Conservation (phyloP, 768 basidiomycete genomes). For the Boletus rex-veris region DNA sequence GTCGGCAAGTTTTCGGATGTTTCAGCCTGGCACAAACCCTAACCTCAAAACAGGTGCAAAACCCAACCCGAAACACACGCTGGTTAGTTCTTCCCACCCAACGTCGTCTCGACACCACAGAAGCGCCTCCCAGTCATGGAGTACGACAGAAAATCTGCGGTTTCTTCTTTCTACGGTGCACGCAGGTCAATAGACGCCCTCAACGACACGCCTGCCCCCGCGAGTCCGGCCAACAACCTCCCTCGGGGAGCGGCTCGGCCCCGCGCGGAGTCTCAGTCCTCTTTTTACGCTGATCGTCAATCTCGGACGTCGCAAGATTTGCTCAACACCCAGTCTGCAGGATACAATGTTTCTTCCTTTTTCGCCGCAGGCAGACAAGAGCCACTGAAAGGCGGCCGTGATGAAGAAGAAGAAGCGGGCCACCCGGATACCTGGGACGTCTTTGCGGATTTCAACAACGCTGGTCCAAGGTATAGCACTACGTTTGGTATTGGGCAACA, state of each 20-base stretch:
- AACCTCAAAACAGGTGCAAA: slow-evolving; percentile 16
- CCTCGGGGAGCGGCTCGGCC: slow-evolving; percentile 37
- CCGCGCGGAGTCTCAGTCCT: slow-evolving; percentile 69
- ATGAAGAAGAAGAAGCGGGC: slow-evolving; percentile 57
- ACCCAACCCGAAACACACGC: neutral
- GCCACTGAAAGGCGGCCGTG: slow-evolving; percentile 73
- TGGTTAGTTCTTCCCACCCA: slow-evolving; percentile 11
- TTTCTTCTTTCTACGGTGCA: slow-evolving; percentile 73
- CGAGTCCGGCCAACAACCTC: slow-evolving; percentile 13
- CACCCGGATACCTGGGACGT: slow-evolving; percentile 64
- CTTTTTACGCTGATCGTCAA: slow-evolving; percentile 50
- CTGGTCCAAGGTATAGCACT: slow-evolving; percentile 72
- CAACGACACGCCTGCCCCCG: slow-evolving; percentile 41
- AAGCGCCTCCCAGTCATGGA: slow-evolving; percentile 48
- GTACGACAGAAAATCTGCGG: slow-evolving; percentile 71
- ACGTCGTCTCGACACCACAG: neutral
- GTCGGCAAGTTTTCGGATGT: neutral
- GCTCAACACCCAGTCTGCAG: slow-evolving; percentile 52
- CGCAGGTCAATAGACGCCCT: slow-evolving; percentile 64
- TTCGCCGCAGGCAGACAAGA: slow-evolving; percentile 67
- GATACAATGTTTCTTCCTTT: slow-evolving; percentile 72
- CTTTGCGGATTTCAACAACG: slow-evolving; percentile 87
- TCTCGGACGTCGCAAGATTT: slow-evolving; percentile 45
- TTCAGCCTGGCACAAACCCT: slow-evolving; percentile 20
- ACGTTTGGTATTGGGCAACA: slow-evolving; percentile 47